These are phyloP conservation scores for Carpinus fangiana DNA, from an alignment of 306 rosid species.

Conservation along the genomic window DNA sequence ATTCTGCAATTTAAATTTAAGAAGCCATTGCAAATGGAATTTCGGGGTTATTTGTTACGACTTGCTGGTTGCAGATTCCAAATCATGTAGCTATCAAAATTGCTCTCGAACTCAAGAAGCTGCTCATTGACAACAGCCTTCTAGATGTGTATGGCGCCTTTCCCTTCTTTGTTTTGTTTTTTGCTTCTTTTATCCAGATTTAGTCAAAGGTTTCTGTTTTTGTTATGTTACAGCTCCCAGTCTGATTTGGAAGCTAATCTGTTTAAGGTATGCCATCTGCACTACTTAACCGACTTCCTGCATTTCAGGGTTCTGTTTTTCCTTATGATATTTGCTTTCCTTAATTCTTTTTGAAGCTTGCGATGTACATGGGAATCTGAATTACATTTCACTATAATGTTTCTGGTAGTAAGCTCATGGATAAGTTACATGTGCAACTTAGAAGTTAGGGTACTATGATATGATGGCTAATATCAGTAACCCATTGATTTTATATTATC, in stretches of 20 bases:
- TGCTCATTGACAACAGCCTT: constrained; percentile 93
- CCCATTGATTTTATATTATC: background rate
- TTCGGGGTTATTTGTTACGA: constrained; percentile 16
- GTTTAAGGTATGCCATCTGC: constrained; percentile 65
- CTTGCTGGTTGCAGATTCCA: constrained; percentile 75
- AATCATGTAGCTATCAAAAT: constrained; percentile 89
- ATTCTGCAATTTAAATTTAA: background rate
- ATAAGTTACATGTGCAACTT: background rate
- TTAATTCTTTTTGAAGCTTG: background rate
- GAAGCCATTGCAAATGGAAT: background rate
- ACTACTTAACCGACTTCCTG: background rate
- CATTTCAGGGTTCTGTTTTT: constrained; percentile 4
- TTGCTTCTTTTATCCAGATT: constrained; percentile 7
- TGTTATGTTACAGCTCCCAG: constrained; percentile 67
- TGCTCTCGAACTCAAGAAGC: constrained; percentile 92
- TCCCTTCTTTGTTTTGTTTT: constrained; percentile 9
- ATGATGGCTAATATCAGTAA: background rate
- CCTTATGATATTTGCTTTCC: constrained; percentile 11
- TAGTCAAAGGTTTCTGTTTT: constrained; percentile 6
- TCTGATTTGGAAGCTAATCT: constrained; percentile 86
- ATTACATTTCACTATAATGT: constrained; percentile 8
- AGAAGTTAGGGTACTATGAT: background rate
- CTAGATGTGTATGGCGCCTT: constrained; percentile 72
- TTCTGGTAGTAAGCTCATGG: constrained; percentile 16
- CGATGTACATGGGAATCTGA: background rate